Conservation (phyloP, 352 stramenopile genomes). For the Phytopythium boreale region DNA sequence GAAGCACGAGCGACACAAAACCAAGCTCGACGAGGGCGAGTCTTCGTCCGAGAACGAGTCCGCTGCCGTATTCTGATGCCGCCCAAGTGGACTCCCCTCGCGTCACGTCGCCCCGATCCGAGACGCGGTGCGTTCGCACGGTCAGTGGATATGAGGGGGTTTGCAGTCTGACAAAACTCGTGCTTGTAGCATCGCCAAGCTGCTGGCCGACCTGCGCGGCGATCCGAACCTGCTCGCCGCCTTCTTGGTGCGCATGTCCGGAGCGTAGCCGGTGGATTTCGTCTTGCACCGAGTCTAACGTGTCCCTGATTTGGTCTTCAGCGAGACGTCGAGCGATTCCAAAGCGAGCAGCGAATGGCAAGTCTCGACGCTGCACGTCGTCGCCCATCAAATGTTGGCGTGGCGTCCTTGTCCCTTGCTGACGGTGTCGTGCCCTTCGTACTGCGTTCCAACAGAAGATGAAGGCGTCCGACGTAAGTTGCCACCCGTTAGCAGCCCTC, state of each 20-base stretch:
- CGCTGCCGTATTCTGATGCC: background rate
- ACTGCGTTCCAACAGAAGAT: conserved; percentile 18
- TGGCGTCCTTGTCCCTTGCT: background rate
- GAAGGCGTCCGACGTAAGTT: conserved; percentile 33
- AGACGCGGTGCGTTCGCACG: conserved; percentile 7
- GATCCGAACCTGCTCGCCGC: conserved; percentile 49
- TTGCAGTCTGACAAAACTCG: background rate
- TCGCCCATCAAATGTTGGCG: too few species aligned
- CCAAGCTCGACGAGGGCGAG: background rate
- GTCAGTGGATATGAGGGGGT: background rate
- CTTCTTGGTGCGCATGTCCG: conserved; percentile 36
- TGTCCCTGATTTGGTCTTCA: conserved; percentile 12
- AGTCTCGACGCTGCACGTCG: conserved; percentile 1
- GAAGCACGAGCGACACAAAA: background rate
- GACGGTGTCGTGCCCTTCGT: background rate
- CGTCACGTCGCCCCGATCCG: conserved; percentile 8
- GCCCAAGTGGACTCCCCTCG: background rate
- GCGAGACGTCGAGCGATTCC: conserved; percentile 34
- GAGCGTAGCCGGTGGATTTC: background rate
- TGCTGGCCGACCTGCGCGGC: conserved; percentile 55
- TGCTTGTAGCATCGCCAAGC: conserved; percentile 32
- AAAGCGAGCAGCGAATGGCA: conserved; percentile 42
- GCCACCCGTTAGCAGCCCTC: background rate
- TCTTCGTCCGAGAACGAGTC: background rate
- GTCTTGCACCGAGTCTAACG: too few species aligned